phyloP scores from a whole-genome alignment of 495 filamentous ascomycete species.

The Schizothecium vesticola region DNA sequence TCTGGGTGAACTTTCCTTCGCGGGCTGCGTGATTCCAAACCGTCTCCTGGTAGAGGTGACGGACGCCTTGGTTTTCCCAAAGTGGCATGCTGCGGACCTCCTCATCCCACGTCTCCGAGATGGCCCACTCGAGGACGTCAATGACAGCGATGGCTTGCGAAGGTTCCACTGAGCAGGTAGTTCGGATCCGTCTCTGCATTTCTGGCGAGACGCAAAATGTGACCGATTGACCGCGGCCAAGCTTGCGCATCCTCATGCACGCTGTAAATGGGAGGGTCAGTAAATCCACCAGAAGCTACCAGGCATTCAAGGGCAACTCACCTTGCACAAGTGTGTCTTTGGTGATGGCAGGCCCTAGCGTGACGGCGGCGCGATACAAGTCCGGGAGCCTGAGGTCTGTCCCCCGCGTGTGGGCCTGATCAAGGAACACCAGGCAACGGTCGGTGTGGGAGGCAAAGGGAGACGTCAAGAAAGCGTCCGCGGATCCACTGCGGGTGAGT shows the following conservation, averaged over 20 bases:
- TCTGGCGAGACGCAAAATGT: conserved; percentile 52
- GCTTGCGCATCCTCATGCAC: conserved; percentile 61
- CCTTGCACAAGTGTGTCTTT: conserved; percentile 69
- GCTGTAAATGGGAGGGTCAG: conserved; percentile 26
- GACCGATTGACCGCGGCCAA: conserved; percentile 58
- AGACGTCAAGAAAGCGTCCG: conserved; percentile 52
- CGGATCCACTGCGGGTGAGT: conserved; percentile 36
- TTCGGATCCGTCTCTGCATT: conserved; percentile 41
- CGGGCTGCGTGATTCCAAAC: conserved; percentile 21
- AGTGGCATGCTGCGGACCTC: conserved; percentile 46
- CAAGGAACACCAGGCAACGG: conserved; percentile 64
- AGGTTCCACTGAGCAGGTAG: background rate
- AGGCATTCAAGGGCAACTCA: background rate
- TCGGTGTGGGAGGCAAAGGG: conserved; percentile 56
- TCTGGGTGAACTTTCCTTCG: conserved; percentile 10
- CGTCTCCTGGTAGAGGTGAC: conserved; percentile 35
- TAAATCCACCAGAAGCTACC: background rate
- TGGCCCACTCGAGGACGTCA: conserved; percentile 56
- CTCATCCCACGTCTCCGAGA: conserved; percentile 51
- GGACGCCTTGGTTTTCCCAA: conserved; percentile 56
- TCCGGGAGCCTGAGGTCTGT: conserved; percentile 64
- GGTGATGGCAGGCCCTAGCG: conserved; percentile 59
- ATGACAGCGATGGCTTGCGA: conserved; percentile 25
- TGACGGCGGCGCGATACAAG: conserved; percentile 59
- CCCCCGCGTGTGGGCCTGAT: conserved; percentile 72